Conservation (phyloP, 345 rosid genomes). For the Kandelia obovata region DNA sequence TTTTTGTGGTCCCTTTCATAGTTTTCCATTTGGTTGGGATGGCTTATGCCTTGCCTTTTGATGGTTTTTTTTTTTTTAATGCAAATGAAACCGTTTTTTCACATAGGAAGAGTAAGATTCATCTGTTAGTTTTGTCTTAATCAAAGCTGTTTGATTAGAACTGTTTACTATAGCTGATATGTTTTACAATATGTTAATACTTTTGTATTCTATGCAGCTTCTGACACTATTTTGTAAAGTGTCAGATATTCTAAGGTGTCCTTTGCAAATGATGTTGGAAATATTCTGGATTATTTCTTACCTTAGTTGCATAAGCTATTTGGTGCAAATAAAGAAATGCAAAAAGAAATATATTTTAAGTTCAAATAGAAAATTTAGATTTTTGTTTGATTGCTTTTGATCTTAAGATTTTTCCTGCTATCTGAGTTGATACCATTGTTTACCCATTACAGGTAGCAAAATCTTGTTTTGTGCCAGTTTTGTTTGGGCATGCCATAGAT, state of each 20-base stretch:
- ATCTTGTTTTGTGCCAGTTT: slow-evolving; percentile 79
- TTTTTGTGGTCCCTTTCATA: not conserved
- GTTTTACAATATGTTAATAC: too few species aligned
- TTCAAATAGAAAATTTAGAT: not conserved
- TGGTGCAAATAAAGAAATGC: not conserved
- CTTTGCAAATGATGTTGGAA: not conserved
- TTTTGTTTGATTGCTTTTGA: not conserved
- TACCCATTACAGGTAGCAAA: slow-evolving; percentile 60
- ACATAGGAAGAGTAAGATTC: too few species aligned
- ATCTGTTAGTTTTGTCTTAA: too few species aligned
- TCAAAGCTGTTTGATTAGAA: too few species aligned
- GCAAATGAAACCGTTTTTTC: too few species aligned
- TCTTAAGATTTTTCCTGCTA: slow-evolving; percentile 1
- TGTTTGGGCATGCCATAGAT: slow-evolving; percentile 86
- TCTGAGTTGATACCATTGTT: not conserved
- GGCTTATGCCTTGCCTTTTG: slow-evolving; percentile 4
- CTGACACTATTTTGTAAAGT: too few species aligned
- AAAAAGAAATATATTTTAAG: not conserved
- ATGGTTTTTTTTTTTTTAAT: not conserved
- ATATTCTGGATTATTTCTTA: not conserved
- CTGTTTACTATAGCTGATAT: too few species aligned
- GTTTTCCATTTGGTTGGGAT: not conserved
- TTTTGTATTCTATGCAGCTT: too few species aligned
- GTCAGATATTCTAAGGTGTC: too few species aligned
- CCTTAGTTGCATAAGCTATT: not conserved